phyloP scores from a whole-genome alignment of 768 basidiomycete species.

The Tylopilus rubrobrunneus region DNA sequence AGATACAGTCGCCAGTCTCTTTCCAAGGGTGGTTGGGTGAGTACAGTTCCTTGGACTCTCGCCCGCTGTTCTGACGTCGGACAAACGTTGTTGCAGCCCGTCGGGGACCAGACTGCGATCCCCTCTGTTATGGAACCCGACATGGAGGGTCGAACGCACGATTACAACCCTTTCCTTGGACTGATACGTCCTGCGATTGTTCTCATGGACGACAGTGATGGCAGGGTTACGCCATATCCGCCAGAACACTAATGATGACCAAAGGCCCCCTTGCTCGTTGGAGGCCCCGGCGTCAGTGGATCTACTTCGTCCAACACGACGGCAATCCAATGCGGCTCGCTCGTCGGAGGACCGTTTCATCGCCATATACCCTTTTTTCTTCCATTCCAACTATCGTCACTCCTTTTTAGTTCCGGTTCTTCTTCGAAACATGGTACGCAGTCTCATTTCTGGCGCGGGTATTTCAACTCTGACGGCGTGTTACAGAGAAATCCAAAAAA shows the following conservation, averaged over 20 bases:
- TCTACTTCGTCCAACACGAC: neutral
- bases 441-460: neutral
- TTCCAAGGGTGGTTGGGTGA: neutral
- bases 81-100: neutral
- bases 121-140: neutral
- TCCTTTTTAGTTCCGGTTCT: neutral
- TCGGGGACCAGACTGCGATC: neutral
- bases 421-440: neutral
- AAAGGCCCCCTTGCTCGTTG: neutral
- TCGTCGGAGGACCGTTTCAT: neutral
- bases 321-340: too few relatives aligned
- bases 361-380: slow-evolving; percentile 9
- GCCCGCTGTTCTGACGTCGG: neutral
- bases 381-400: neutral
- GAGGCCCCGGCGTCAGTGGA: neutral
- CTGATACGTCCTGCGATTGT: neutral
- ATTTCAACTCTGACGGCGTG: neutral
- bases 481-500: neutral
- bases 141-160: neutral
- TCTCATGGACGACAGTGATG: neutral
- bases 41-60: neutral
- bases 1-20: neutral
- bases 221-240: neutral
- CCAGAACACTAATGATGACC: neutral
- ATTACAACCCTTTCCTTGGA: neutral